Evolutionary conservation across 78 protist genomes (phyloP), one percentile per base, ranked within the genome.

Genomic region (Planoprotostelium fungivorum): DNA sequence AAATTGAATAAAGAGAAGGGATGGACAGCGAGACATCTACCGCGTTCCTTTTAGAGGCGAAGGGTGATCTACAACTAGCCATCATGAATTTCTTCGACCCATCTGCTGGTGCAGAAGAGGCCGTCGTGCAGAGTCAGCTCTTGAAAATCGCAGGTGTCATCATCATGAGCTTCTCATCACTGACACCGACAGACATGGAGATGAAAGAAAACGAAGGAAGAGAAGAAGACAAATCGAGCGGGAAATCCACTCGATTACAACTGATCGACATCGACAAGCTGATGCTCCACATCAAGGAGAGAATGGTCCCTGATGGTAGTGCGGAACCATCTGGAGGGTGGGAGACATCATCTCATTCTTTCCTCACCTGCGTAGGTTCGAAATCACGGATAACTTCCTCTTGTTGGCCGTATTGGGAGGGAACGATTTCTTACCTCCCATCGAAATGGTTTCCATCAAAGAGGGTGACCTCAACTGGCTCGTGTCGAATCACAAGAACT

Each of bases 371-470:
- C 5, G 31, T 16, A 51, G 73, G 16, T 51, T 5, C 31, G 73
- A 51, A 25, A 10, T 97, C 29, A 39, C 98, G 29, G 99, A 99
- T 87, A 99, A 99, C 89, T 98, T 96, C 63, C 93, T 99, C 84
- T 96, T 98, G 37, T 38, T 98, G 1, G 98, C 99, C 96, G 96
- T 97, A 93, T 96, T 99, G 36, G 97, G 94, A 1, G 99, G 99
- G 16, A 99, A 99, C 91, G 99, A 99, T 89, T 99, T 99, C 89
- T 91, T 98, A 28, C 99, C 99, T 1, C 98, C 96, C 90, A 35
- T 98, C 28, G 99, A 99, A 0, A 87, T 96, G 28, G 86, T 99
- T 34, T 96, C 96, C 35, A 99, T 99, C 88, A 88, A 89, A 31
- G 96, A 94, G n/a, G 99, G 99, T 37, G 98, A 98, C 31, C 63